Conservation (phyloP, 2,329 filamentous ascomycete genomes). For the Iodosphaeria phyllophila region DNA sequence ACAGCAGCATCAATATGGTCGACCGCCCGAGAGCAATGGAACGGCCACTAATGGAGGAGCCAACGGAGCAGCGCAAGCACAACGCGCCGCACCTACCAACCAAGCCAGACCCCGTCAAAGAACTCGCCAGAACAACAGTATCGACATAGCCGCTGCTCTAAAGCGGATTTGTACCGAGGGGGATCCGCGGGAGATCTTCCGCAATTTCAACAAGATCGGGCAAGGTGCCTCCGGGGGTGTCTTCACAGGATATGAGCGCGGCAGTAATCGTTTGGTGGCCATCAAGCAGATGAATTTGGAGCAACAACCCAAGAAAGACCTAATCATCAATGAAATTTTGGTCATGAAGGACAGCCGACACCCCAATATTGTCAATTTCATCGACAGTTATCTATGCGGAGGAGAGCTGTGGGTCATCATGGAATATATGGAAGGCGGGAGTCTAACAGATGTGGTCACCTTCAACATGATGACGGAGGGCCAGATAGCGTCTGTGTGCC, state of each 20-base stretch:
- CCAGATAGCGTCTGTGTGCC: slow-evolving; percentile 88
- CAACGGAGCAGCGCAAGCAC: slow-evolving; percentile 5
- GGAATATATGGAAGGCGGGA: slow-evolving; percentile 99
- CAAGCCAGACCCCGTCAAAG: slow-evolving; percentile 56
- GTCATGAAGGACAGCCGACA: slow-evolving; percentile 99
- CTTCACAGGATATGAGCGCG: slow-evolving; percentile 74
- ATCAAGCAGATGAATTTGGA: slow-evolving; percentile 99
- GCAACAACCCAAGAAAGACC: slow-evolving; percentile 94
- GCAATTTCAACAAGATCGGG: slow-evolving; percentile 81
- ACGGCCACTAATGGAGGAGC: slow-evolving; percentile 5
- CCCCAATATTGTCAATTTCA: slow-evolving; percentile 97
- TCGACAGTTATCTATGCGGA: slow-evolving; percentile 81
- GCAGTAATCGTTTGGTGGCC: slow-evolving; percentile 73
- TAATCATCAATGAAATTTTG: slow-evolving; percentile 97
- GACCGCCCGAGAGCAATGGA: slow-evolving; percentile 13
- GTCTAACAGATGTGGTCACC: slow-evolving; percentile 92
- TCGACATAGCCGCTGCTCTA: slow-evolving; percentile 68
- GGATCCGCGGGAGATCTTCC: slow-evolving; percentile 77
- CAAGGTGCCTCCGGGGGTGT: slow-evolving; percentile 95
- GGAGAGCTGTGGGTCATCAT: slow-evolving; percentile 97
- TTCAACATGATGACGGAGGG: slow-evolving; percentile 99
- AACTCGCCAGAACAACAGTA: slow-evolving; percentile 56
- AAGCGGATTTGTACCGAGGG: slow-evolving; percentile 80
- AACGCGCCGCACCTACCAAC: slow-evolving; percentile 18
- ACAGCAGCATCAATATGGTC: slow-evolving; percentile 25